Evolutionary conservation across 805 yeast species (phyloP).

Genomic region (Suhomyces kilbournensis): DNA sequence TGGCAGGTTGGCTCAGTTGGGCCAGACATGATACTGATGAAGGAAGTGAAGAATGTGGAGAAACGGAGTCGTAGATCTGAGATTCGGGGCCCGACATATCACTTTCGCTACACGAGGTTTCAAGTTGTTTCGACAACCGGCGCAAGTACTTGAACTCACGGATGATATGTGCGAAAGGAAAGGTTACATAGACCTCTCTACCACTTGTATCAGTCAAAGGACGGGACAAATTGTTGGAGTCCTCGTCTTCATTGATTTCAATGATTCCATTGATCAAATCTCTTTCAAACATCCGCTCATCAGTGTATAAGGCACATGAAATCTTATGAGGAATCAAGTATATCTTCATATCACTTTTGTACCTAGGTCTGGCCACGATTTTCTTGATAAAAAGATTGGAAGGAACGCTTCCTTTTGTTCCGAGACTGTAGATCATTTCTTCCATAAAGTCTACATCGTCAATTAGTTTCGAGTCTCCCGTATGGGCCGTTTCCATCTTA

Average conservation of each 20-base stretch:
- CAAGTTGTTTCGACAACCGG: not conserved
- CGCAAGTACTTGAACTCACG: slow-evolving; percentile 5
- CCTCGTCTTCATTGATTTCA: slow-evolving; percentile 22
- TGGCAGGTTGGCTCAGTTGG: not conserved
- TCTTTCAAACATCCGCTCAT: slow-evolving; percentile 48
- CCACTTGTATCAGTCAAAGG: slow-evolving; percentile 2
- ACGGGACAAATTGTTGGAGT: slow-evolving; percentile 1
- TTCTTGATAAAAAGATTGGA: slow-evolving; percentile 52
- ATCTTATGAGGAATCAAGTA: slow-evolving; percentile 46
- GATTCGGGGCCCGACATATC: not conserved
- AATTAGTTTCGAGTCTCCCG: slow-evolving; percentile 48
- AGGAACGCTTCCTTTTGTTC: slow-evolving; percentile 42
- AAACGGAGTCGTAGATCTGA: not conserved
- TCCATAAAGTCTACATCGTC: slow-evolving; percentile 47
- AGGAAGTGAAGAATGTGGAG: not conserved
- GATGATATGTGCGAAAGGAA: slow-evolving; percentile 7
- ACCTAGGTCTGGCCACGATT: slow-evolving; percentile 58
- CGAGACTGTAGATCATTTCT: slow-evolving; percentile 38
- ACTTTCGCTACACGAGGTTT: not conserved
- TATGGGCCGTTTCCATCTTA: slow-evolving; percentile 53
- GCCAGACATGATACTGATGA: not conserved
- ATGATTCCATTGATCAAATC: slow-evolving; percentile 51
- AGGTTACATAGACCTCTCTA: slow-evolving; percentile 15
- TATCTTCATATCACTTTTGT: slow-evolving; percentile 62
- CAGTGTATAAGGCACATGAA: slow-evolving; percentile 42